Conservation (phyloP, 1,139 yeast genomes). For the Yamadazyma sp. region DNA sequence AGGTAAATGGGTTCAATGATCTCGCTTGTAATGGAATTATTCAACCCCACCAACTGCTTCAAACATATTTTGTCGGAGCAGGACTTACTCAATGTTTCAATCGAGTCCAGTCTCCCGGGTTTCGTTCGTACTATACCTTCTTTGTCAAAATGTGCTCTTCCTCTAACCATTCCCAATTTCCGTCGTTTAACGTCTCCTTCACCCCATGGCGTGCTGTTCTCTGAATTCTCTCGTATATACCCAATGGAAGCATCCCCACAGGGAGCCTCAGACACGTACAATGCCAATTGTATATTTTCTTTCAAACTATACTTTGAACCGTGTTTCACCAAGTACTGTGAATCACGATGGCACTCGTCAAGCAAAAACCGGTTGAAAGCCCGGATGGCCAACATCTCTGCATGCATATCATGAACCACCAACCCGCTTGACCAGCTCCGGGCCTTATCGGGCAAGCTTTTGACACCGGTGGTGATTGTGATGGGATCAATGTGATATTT, state of each 20-base stretch:
- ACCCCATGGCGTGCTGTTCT: slow-evolving; percentile 18
- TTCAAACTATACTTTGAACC: slow-evolving; percentile 27
- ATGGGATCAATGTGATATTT: slow-evolving; percentile 31
- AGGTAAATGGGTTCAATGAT: slow-evolving; percentile 46
- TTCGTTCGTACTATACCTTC: slow-evolving; percentile 79
- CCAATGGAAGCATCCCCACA: slow-evolving; percentile 89
- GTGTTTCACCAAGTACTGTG: slow-evolving; percentile 9
- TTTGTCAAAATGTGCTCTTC: slow-evolving; percentile 59
- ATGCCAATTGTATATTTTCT: slow-evolving; percentile 42
- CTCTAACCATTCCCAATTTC: slow-evolving; percentile 37
- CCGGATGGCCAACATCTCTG: slow-evolving; percentile 74
- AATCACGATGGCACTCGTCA: slow-evolving; percentile 22
- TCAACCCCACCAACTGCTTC: slow-evolving; percentile 61
- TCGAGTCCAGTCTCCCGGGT: slow-evolving; percentile 85
- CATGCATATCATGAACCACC: slow-evolving; percentile 84
- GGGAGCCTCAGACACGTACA: slow-evolving; percentile 80
- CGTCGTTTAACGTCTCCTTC: slow-evolving; percentile 8
- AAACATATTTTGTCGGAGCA: slow-evolving; percentile 82
- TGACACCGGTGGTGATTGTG: slow-evolving; percentile 78
- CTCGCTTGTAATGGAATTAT: slow-evolving; percentile 48
- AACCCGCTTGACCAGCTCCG: slow-evolving; percentile 50
- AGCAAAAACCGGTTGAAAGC: slow-evolving; percentile 55
- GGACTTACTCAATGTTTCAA: slow-evolving; percentile 70
- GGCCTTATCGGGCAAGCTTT: slow-evolving; percentile 59
- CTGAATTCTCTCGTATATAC: slow-evolving; percentile 14